These are phyloP conservation scores for Amanita muscaria DNA, from an alignment of 768 basidiomycete species.

Conservation along the genomic window DNA sequence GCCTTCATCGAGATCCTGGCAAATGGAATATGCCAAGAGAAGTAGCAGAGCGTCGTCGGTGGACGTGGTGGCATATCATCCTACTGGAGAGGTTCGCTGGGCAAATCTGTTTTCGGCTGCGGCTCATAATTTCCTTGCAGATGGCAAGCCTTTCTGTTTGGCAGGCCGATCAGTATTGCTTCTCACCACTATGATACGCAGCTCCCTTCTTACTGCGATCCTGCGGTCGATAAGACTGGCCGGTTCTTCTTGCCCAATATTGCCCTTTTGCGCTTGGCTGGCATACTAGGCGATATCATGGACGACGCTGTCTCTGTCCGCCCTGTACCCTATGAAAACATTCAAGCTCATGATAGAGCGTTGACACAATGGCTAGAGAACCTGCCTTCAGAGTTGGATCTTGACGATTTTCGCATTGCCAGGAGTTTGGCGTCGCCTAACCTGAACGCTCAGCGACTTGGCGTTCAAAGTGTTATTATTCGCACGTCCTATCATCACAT, in stretches of 20 bases:
- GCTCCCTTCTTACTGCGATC: slow-evolving; percentile 60
- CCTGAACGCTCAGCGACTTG: slow-evolving; percentile 51
- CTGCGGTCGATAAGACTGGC: slow-evolving; percentile 50
- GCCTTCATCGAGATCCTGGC: slow-evolving; percentile 79
- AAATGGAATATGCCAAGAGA: slow-evolving; percentile 65
- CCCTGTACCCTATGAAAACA: slow-evolving; percentile 68
- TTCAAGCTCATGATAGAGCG: slow-evolving; percentile 63
- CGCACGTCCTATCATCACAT: slow-evolving; percentile 74
- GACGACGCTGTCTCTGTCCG: slow-evolving; percentile 75
- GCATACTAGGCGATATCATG: slow-evolving; percentile 78
- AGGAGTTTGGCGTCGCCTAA: slow-evolving; percentile 60
- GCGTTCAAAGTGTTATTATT: slow-evolving; percentile 76
- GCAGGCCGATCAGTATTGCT: slow-evolving; percentile 64
- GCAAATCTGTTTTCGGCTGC: slow-evolving; percentile 8
- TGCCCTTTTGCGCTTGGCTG: slow-evolving; percentile 67
- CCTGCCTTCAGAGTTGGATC: slow-evolving; percentile 64
- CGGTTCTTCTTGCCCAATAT: slow-evolving; percentile 69
- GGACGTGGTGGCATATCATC: slow-evolving; percentile 90
- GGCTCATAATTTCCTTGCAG: slow-evolving; percentile 26
- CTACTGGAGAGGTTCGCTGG: slow-evolving; percentile 57
- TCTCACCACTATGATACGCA: slow-evolving; percentile 82
- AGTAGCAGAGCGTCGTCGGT: slow-evolving; percentile 67
- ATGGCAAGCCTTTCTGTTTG: slow-evolving; percentile 87
- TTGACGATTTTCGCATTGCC: slow-evolving; percentile 70
- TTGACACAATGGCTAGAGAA: slow-evolving; percentile 69